Evolutionary conservation across 1,284 basidiomycete species (phyloP).

Genomic region (Ganoderma multipileum): DNA sequence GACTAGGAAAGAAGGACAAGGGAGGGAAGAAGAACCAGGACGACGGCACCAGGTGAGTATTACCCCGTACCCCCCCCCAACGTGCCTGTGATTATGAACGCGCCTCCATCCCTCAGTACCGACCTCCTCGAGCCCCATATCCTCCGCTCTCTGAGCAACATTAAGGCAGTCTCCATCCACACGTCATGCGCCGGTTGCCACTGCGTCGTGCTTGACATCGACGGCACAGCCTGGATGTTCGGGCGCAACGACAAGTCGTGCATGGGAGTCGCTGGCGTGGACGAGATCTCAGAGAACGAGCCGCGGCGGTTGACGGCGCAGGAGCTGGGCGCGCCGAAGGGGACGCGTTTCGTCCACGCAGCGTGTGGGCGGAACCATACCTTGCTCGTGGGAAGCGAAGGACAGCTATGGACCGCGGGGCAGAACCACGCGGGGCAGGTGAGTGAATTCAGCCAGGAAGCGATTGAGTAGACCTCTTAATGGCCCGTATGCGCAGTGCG

Average conservation of each 20-base stretch:
- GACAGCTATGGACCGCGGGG: slow-evolving; percentile 86
- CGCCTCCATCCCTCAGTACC: slow-evolving; percentile 49
- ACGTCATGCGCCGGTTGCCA: slow-evolving; percentile 78
- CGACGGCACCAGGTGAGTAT: slow-evolving; percentile 28
- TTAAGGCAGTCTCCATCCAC: slow-evolving; percentile 76
- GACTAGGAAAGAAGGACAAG: slow-evolving; percentile 32
- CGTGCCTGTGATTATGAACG: slow-evolving; percentile 6
- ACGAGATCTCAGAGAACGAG: slow-evolving; percentile 73
- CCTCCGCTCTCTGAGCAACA: slow-evolving; percentile 85
- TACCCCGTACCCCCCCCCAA: slow-evolving; percentile 1
- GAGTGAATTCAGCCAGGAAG: slow-evolving; percentile 31
- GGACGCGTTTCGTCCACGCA: slow-evolving; percentile 78
- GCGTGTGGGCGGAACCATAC: slow-evolving; percentile 87
- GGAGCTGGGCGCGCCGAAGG: slow-evolving; percentile 66
- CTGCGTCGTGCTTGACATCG: slow-evolving; percentile 75
- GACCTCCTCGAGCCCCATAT: slow-evolving; percentile 90
- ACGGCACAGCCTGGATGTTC: slow-evolving; percentile 87
- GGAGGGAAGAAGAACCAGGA: slow-evolving; percentile 31
- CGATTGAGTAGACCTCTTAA: neutral
- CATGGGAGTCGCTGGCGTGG: slow-evolving; percentile 61
- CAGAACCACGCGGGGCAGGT: slow-evolving; percentile 87
- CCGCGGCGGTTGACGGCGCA: slow-evolving; percentile 68
- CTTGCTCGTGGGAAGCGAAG: slow-evolving; percentile 82
- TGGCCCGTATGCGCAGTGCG: slow-evolving; percentile 59
- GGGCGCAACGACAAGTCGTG: slow-evolving; percentile 77